Percentiles rank a stretch among this genome's conserved stretches.
Conservation (phyloP, 2,329 filamentous ascomycete species). For the Emergomyces orientalis region DNA sequence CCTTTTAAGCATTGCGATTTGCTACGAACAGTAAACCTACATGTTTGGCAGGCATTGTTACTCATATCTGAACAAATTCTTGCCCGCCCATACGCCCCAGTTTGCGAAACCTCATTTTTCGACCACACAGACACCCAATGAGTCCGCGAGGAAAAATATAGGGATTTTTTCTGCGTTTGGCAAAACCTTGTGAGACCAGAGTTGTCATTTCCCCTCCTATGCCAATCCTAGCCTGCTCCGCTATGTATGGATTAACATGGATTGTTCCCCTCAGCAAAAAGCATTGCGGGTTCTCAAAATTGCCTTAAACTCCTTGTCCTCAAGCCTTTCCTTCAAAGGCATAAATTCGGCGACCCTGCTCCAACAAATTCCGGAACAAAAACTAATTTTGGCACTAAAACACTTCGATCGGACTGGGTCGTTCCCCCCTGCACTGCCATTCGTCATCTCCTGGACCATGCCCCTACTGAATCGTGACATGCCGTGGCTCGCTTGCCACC, state of each 20-base stretch:
- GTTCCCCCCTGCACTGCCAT: not conserved
- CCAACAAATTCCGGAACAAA: too few relatives aligned
- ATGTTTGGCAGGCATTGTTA: not conserved
- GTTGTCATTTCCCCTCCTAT: not conserved
- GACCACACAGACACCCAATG: not conserved
- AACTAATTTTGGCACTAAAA: not conserved
- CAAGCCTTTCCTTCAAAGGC: not conserved
- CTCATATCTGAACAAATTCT: not conserved
- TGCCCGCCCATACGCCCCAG: not conserved
- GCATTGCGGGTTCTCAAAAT: not conserved
- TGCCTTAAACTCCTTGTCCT: not conserved
- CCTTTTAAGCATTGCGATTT: not conserved
- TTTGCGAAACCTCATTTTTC: not conserved
- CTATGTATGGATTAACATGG: not conserved
- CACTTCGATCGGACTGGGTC: not conserved
- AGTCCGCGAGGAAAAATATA: not conserved
- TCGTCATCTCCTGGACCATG: not conserved
- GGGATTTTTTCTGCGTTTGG: not conserved
- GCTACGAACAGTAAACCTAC: not conserved
- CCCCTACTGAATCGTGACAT: not conserved
- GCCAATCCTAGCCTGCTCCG: not conserved
- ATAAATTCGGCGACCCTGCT: not conserved
- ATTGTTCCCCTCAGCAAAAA: not conserved
- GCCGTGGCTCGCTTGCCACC: slow-evolving; percentile 1
- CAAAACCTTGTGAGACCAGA: not conserved